Percentiles rank a stretch among this genome's conserved stretches.
Evolutionary conservation across 805 yeast species (phyloP).

Genomic region (Wickerhamiella sorbophila): DNA sequence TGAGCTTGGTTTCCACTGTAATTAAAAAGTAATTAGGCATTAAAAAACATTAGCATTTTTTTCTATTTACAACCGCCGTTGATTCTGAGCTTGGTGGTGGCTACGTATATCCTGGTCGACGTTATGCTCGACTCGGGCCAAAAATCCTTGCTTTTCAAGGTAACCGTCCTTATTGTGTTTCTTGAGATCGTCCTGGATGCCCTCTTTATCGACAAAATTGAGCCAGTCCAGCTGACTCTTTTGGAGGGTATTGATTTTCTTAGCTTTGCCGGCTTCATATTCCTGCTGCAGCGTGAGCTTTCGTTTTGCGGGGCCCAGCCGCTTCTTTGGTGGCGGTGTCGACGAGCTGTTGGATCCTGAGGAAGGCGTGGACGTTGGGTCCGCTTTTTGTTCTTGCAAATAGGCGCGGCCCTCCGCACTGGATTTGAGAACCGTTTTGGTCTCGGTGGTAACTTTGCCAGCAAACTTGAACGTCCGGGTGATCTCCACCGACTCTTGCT

Average conservation of each 20-base stretch:
- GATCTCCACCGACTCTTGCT: conserved; percentile 48
- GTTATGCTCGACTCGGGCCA: conserved; percentile 54
- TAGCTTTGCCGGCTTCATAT: conserved; percentile 49
- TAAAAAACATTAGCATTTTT: neutral
- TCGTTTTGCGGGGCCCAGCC: conserved; percentile 35
- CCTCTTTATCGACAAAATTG: conserved; percentile 74
- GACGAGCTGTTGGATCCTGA: neutral
- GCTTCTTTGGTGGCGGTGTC: conserved; percentile 3
- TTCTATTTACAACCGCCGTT: conserved; percentile 1
- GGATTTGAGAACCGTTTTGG: conserved; percentile 56
- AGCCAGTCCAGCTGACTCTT: conserved; percentile 94
- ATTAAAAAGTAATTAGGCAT: neutral
- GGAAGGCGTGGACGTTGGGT: no score
- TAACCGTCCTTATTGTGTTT: conserved; percentile 80
- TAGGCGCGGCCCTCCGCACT: conserved; percentile 85
- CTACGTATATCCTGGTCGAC: conserved; percentile 32
- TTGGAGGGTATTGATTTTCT: conserved; percentile 80
- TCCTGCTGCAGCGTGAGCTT: conserved; percentile 68
- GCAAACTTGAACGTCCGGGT: conserved; percentile 77
- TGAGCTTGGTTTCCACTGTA: conserved; percentile 60
- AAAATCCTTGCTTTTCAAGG: conserved; percentile 80
- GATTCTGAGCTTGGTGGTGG: conserved; percentile 7
- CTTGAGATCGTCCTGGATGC: conserved; percentile 68
- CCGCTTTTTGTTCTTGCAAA: conserved; percentile 29
- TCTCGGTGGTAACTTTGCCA: conserved; percentile 65